Evolutionary conservation across 1,139 yeast species (phyloP), one percentile per base, ranked within the genome.

Genomic region (Yamadazyma conglobata): DNA sequence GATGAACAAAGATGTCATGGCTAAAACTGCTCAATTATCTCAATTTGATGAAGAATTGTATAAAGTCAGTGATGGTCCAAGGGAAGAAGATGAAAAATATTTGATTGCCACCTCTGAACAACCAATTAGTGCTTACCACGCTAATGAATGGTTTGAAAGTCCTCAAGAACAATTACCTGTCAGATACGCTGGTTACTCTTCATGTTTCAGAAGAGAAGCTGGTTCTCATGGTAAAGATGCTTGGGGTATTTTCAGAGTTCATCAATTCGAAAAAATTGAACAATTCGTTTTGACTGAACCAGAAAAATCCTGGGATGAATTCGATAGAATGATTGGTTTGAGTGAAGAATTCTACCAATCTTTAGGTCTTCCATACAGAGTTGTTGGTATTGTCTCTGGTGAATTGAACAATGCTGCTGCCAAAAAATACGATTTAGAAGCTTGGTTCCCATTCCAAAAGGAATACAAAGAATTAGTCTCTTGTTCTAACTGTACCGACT

Each of bases 1-100:
- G 98, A 88, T 93, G 96, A 93, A 93, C 77, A 91, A 91, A 70
- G 98, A 91, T 37, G 95, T 87, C 37, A 91, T 91, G 99, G 97
- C 98, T 47, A 89, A 87, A 67, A 91, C 99, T 43, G 99, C 98
- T 4, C 98, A 91, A 68, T 78, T 91, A 58, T 88, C 96, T 20
- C 93, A 93, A 58, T 91, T 93, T 52, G 99, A 91, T 59, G 98
- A 91, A 70, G 98, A 91, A 64, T 74, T 91, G 51, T 91, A 91
- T 70, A 91, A 91, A 67, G 97, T 93, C 35, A 69, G 85, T 38
- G 99, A 91, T 54, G 99, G 99, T 51, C 40, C 40, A 31, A 37
- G 36, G 30, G 40, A 37, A 25, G 88, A 83, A 30, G 98, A 91
- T 54, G 98, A 91, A 66, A 91, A 91, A 70, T 91, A 91, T 59